Evolutionary conservation across 768 basidiomycete genomes (phyloP), one percentile per base, ranked within the genome.

Genomic region (Crucibulum laeve): DNA sequence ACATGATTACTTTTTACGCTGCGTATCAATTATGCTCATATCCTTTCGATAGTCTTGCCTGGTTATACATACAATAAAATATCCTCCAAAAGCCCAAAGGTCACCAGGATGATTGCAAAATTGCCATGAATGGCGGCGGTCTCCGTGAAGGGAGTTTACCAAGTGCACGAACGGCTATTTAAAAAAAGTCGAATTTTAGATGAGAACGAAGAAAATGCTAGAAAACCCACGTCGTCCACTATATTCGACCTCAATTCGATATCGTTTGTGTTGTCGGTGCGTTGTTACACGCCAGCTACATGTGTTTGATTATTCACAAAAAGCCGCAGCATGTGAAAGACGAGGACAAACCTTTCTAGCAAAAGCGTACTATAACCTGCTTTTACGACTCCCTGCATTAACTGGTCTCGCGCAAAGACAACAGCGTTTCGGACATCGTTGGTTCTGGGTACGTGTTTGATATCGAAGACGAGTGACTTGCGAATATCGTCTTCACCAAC

Each of bases 211-310:
- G 21, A 25, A 36, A 23, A 23, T 25, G 22, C 34, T 11, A 28
- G 17, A 40, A 25, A 35, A 25, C 17, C 57, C 71, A 77, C 76
- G 82, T 48, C 82, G 73, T 4, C 80, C 87, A 44, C 59, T 71
- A 61, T 91, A 90, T 46, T 76, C 73, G 15, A 90, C 76, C 56
- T 87, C 79, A 26, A 87, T 68, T 22, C 88, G 77, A 62, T 83
- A 70, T 24, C 64, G 65, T 53, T 78, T 80, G 41, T 74, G 80
- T 53, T 70, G 76, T 44, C 85, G 82, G 53, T 80, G 71, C 18
- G 83, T 60, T 4, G 83, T 87, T 40, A 85, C 55, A 25, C 67
- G 67, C 87, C 87, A 89, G 48, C 87, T 87, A 53, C 39, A 38
- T 37, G 36, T 43, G 26, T 30, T 35, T 40, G 42, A 38, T 33